Evolutionary conservation across 176 grass and related monocot genomes (phyloP).

Genomic region (Leersia perrieri): DNA sequence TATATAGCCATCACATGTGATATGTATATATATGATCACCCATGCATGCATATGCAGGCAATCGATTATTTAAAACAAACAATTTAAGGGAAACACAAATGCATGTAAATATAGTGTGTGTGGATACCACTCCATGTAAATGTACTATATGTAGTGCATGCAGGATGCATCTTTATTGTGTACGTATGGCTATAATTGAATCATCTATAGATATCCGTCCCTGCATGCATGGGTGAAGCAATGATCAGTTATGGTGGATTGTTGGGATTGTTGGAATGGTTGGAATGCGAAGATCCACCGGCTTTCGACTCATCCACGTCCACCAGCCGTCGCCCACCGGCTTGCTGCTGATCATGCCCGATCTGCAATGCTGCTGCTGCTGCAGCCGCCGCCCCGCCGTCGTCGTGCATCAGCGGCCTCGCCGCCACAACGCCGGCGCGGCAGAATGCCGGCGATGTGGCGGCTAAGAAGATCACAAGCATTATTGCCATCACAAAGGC

Average conservation of each 20-base stretch:
- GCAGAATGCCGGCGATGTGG: background rate
- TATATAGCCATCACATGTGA: no score
- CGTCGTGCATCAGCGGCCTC: background rate
- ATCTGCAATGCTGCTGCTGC: background rate
- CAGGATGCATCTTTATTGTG: no score
- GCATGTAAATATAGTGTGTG: no score
- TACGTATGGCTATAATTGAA: no score
- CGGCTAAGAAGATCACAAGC: background rate
- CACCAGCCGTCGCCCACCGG: background rate
- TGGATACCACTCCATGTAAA: no score
- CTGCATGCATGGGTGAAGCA: no score
- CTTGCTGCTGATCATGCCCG: background rate
- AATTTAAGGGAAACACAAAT: no score
- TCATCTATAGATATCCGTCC: no score
- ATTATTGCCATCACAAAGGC: background rate
- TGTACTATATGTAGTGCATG: no score
- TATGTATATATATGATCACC: no score
- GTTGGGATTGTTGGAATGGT: background rate
- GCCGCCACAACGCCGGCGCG: background rate
- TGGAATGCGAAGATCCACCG: background rate
- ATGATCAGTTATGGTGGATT: background rate
- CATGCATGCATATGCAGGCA: no score
- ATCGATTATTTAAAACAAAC: no score
- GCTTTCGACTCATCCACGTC: background rate
- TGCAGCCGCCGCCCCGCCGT: background rate